Evolutionary conservation across 192 early-diverging fungal genomes (phyloP).

Genomic region (Diversispora eburnea): DNA sequence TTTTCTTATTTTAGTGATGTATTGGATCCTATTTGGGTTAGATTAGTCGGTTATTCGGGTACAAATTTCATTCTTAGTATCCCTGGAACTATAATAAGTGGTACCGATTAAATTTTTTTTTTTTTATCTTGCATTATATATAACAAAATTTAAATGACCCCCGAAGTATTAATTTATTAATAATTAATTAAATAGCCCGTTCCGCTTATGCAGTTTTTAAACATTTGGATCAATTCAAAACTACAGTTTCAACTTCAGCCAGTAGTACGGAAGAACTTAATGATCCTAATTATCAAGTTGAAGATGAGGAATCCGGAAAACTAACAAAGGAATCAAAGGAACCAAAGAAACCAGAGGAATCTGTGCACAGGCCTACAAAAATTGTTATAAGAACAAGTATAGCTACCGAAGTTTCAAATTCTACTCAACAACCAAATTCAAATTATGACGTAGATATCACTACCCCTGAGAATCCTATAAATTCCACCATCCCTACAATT

Average conservation of each 20-base stretch:
- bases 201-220: background rate
- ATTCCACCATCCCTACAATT: background rate
- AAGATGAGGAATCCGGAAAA: background rate
- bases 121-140: background rate
- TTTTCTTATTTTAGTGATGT: constrained; percentile 1
- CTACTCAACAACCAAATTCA: too few species aligned
- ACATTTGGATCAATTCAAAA: constrained; percentile 19
- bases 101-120: background rate
- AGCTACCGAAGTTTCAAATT: background rate
- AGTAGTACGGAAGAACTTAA: too few species aligned
- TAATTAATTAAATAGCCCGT: background rate
- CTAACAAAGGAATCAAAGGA: background rate
- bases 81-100: background rate
- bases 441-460: too few species aligned
- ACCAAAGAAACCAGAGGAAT: background rate
- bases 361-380: background rate
- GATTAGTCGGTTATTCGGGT: background rate
- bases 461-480: background rate
- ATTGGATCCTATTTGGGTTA: constrained; percentile 4
- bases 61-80: background rate
- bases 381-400: background rate
- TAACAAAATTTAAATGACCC: background rate
- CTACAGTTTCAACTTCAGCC: background rate
- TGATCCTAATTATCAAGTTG: too few species aligned
- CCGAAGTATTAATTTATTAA: background rate